Base-by-base conservation (phyloP, 2,329 filamentous ascomycete species). In the Xylariaceae sp. region DNA sequence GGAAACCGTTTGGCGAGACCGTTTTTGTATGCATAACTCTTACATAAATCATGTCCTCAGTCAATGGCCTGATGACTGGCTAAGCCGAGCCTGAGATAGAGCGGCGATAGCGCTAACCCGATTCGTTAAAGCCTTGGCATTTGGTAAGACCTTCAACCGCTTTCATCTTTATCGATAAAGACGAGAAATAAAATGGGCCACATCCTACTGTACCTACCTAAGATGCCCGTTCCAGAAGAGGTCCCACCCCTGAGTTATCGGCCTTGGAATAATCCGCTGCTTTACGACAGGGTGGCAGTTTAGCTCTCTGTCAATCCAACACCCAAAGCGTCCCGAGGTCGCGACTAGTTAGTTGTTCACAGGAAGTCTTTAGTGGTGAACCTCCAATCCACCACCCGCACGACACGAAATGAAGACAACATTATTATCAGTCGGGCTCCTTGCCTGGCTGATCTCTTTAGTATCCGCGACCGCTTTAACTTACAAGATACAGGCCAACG, bases 401-500 rank as follows among this genome's bases (percentile, higher is more conserved):
- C 61, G 57, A 61, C 58, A 54, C 68, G 81, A 70, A 47, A 93
- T 93, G 90, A 89, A 85, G 78, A 74, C 88, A 64, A 78, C 82
- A 61, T 75, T 82, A 63, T 69, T 90, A 60, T 77, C 86, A 51
- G 80, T 84, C 67, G 86, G 88, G 79, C 82, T 95, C 51, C 73
- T 96, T 74, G 89, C 89, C 78, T 86, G 83, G 70, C 76, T 91
- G 63, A 78, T 87, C 55, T 87, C 89, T 58, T 79, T 89, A 59
- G 89, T 88, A 50, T 87, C 90, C 51, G 92, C 92, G 33, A 99
- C 95, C 4, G 93, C 95, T 36, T 83, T 99, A 72, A 99, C 95
- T 44, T 99, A 97, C 82, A 91, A 93, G 78, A 83, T 99, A 43
- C 79, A 83, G 49, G 90, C 95, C 47, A 91, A 96, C 79, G 95